Evolutionary conservation across 225 moss, liverwort and hornwort species (phyloP).

Genomic region (Bryoerythrophyllum caledonicum): DNA sequence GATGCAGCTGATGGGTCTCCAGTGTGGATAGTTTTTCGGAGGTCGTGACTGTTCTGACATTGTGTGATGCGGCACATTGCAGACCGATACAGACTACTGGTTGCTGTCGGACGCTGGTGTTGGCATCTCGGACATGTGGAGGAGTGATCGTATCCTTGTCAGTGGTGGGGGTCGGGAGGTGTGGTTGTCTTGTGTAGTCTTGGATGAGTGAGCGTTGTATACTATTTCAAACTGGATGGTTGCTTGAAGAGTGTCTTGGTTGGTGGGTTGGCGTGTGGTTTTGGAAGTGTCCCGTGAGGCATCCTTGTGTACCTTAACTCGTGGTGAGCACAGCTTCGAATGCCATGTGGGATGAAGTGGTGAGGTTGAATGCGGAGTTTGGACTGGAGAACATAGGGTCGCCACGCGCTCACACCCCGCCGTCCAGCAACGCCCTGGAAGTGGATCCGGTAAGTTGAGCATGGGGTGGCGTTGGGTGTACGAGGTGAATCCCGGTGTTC

Average conservation of each 20-base stretch:
- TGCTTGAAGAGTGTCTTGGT: neutral
- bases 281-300: neutral
- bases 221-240: neutral
- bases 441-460: constrained; percentile 59
- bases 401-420: constrained; percentile 63
- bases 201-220: neutral
- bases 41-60: constrained; percentile 13
- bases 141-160: constrained; percentile 76
- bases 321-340: constrained; percentile 49
- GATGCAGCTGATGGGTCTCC: neutral
- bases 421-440: constrained; percentile 53
- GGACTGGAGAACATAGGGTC: constrained; percentile 58
- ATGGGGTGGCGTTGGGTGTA: constrained; percentile 12
- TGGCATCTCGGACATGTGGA: constrained; percentile 85
- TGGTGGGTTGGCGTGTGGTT: neutral
- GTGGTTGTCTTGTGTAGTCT: neutral
- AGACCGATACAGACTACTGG: constrained; percentile 80
- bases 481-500: constrained; percentile 12
- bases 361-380: constrained; percentile 65
- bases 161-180: neutral
- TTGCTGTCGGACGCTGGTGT: constrained; percentile 78
- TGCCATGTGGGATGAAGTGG: constrained; percentile 75
- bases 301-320: constrained; percentile 47
- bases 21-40: neutral
- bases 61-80: constrained; percentile 16